phyloP scores from a whole-genome alignment of 1,284 basidiomycete species.

The Apiotrichum sp. region DNA sequence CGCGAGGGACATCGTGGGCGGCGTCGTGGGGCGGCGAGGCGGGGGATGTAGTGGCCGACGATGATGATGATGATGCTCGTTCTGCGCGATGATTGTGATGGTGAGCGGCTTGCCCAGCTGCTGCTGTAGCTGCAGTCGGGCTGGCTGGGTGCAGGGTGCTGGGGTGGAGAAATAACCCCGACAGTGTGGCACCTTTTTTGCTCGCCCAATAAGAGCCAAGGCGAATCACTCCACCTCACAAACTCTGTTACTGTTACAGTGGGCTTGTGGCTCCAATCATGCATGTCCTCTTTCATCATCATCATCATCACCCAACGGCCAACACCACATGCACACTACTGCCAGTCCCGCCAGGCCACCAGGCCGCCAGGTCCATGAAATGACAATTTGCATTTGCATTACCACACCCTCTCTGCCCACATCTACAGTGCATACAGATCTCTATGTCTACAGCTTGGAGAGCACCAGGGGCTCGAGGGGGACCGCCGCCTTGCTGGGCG shows the following conservation, averaged over 20 bases:
- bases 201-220: neutral
- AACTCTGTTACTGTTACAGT: neutral
- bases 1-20: slow-evolving; percentile 10
- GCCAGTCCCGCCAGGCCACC: too few relatives aligned
- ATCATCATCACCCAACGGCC: too few relatives aligned
- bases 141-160: too few relatives aligned
- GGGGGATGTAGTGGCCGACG: too few relatives aligned
- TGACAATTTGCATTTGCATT: too few relatives aligned
- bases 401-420: neutral
- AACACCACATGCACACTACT: too few relatives aligned
- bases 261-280: too few relatives aligned
- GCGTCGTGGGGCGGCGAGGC: too few relatives aligned
- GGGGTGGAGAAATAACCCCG: neutral
- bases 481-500: slow-evolving; percentile 45
- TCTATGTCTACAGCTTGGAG: slow-evolving; percentile 22
- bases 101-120: neutral
- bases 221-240: neutral
- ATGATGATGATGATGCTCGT: neutral
- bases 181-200: neutral
- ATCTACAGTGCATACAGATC: slow-evolving; percentile 1
- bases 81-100: neutral
- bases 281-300: too few relatives aligned
- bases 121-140: too few relatives aligned
- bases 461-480: slow-evolving; percentile 46
- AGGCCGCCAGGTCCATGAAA: too few relatives aligned